Evolutionary conservation across 2,329 filamentous ascomycete species (phyloP).

Genomic region (Neonectria ditissima): DNA sequence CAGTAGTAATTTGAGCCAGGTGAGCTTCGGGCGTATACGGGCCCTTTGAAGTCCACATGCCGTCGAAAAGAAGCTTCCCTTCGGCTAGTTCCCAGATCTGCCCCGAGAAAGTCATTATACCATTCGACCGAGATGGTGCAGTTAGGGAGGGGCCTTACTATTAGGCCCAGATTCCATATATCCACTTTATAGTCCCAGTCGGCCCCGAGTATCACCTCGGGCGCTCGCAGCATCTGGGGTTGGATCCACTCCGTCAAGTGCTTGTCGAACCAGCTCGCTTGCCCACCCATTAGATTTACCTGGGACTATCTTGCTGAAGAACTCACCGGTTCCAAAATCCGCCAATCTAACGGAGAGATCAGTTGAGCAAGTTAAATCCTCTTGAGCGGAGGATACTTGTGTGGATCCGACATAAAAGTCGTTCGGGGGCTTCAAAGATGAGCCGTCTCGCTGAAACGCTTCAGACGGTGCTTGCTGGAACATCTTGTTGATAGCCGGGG

Average conservation of each 20-base stretch:
- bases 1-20: constrained; percentile 39
- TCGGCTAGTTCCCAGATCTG: constrained; percentile 42
- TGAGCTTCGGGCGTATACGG: constrained; percentile 42
- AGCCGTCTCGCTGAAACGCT: constrained; percentile 16
- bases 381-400: constrained; percentile 31
- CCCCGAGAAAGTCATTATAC: neutral
- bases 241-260: constrained; percentile 45
- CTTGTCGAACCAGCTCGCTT: constrained; percentile 32
- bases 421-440: constrained; percentile 10
- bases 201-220: constrained; percentile 44
- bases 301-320: neutral
- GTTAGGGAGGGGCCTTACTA: constrained; percentile 3
- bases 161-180: constrained; percentile 40
- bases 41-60: constrained; percentile 31
- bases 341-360: constrained; percentile 33
- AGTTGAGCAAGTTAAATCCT: constrained; percentile 19
- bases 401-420: constrained; percentile 33
- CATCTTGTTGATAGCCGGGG: constrained; percentile 34
- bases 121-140: neutral
- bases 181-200: constrained; percentile 42
- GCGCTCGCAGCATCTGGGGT: constrained; percentile 40
- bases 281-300: neutral
- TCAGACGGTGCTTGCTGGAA: constrained; percentile 36
- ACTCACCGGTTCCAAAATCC: constrained; percentile 40
- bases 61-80: constrained; percentile 41